Base-by-base conservation (phyloP, 1,139 yeast genomes). In the Yamadazyma spencermartinsiae region DNA sequence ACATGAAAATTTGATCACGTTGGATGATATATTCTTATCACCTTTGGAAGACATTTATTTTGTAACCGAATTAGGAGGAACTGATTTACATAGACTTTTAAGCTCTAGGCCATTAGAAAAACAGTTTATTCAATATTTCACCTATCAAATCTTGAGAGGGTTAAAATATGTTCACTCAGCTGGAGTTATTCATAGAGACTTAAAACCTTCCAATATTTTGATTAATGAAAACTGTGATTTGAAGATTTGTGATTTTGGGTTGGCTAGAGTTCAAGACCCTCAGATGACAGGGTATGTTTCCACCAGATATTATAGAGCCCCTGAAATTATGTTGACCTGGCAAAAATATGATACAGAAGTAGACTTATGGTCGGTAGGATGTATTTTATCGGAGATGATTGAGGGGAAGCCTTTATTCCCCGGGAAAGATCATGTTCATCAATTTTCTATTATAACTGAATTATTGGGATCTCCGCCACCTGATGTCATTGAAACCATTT, bases 251-350 rank as follows among this genome's bases (percentile, higher is more conserved):
- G 98, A 92, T 66, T 92, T 92, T 60, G 98, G 98, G 18, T 73
- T 92, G 46, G 98, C 98, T 25, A 77, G 98, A 60, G 86, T 92
- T 58, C 97, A 92, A 69, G 98, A 92, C 65, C 96, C 97, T 10
- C 98, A 92, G 62, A 92, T 92, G 98, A 92, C 98, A 1, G 99
- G 98, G 23, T 92, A 92, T 61, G 98, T 92, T 13, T 85, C 95
- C 14, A 92, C 99, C 3, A 70, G 99, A 55, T 94, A 92, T 72
- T 92, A 92, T 63, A 77, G 99, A 50, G 99, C 98, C 0, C 99
- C 98, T 2, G 99, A 92, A 64, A 92, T 92, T 63, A 92, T 92
- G 99, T 76, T 92, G 51, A 90, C 98, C 18, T 92, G 99, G 99
- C 99, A 92, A 63, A 90, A 94, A 63, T 92, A 92, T 67, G 98